phyloP scores from a whole-genome alignment of 78 protist genomes.

The Salpingoeca rosetta region DNA sequence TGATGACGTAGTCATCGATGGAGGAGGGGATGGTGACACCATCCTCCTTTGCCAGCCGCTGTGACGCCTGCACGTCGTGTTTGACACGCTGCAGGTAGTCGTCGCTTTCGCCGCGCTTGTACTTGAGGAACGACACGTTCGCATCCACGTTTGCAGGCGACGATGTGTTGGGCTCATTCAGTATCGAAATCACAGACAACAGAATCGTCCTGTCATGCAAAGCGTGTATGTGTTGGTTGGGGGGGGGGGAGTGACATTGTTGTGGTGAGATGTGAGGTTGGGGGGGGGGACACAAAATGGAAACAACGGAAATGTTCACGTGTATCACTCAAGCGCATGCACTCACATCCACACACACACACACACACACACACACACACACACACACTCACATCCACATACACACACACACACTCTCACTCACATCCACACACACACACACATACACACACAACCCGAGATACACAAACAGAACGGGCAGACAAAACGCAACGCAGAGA shows the following conservation, averaged over 20 bases:
- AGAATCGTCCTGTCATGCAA: slow-evolving; percentile 37
- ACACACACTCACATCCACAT: too few relatives aligned
- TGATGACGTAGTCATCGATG: not conserved
- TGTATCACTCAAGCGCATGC: too few relatives aligned
- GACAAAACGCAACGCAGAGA: not conserved
- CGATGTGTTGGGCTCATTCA: slow-evolving; percentile 63
- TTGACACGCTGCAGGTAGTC: slow-evolving; percentile 22
- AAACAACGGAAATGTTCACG: too few relatives aligned
- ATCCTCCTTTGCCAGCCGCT: not conserved
- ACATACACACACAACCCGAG: not conserved
- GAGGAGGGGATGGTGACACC: not conserved
- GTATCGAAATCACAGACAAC: slow-evolving; percentile 58
- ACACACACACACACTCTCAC: too few relatives aligned
- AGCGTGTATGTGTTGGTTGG: too few relatives aligned
- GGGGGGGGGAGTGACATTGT: too few relatives aligned
- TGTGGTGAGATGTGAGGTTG: too few relatives aligned
- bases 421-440: too few relatives aligned
- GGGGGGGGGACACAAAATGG: too few relatives aligned
- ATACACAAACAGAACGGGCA: not conserved
- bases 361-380: too few relatives aligned
- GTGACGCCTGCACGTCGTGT: slow-evolving; percentile 23
- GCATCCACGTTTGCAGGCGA: slow-evolving; percentile 85
- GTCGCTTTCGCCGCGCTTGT: slow-evolving; percentile 2
- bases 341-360: too few relatives aligned
- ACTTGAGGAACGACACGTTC: slow-evolving; percentile 44